A percentile compares a stretch with the other conserved stretches of the same genome.
Evolutionary conservation across 2,329 filamentous ascomycete species (phyloP).

Genomic region (Paecilomyces sp.): DNA sequence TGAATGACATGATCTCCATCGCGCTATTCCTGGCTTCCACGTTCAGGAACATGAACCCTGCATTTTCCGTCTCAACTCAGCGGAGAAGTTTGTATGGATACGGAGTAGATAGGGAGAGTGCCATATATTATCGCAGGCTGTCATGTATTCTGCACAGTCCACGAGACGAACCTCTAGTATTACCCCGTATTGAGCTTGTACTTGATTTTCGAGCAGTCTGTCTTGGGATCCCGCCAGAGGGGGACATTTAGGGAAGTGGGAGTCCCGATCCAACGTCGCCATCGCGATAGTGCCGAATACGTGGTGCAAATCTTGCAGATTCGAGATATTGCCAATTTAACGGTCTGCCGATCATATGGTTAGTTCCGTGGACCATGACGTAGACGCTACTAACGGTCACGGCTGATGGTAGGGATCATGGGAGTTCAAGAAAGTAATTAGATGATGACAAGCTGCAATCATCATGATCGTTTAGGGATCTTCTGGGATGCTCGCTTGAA

Average conservation of each 20-base stretch:
- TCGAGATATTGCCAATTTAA: background rate
- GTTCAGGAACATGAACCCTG: background rate
- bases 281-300: background rate
- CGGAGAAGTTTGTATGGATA: background rate
- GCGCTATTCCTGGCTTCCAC: background rate
- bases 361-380: background rate
- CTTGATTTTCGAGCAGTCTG: background rate
- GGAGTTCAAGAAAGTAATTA: background rate
- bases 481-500: background rate
- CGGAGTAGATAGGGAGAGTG: no score
- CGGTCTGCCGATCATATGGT: background rate
- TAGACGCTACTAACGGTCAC: background rate
- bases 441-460: background rate
- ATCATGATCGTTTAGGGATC: background rate
- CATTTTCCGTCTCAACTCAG: background rate
- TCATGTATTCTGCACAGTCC: background rate
- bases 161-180: background rate
- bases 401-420: background rate
- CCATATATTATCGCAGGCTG: background rate
- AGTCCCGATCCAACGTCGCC: background rate
- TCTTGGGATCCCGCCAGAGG: background rate
- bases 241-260: background rate
- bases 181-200: background rate
- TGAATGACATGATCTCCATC: background rate
- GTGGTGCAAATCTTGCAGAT: background rate